Evolutionary conservation across 257 asterid species (phyloP).

Genomic region (Nyctanthes arbortristis): DNA sequence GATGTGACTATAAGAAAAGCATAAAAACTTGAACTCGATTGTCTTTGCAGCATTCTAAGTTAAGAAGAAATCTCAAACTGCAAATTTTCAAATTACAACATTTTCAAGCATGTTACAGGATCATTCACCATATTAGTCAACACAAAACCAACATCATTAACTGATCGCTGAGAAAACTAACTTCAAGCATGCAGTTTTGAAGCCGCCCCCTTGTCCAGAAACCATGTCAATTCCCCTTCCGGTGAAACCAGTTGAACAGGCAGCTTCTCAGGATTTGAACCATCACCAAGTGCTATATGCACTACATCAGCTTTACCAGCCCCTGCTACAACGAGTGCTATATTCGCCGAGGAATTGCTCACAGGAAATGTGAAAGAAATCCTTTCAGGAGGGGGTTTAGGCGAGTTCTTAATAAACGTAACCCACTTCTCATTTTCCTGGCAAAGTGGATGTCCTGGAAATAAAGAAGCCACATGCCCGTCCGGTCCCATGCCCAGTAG

Average conservation of each 20-base stretch:
- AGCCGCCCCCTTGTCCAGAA: constrained; percentile 87
- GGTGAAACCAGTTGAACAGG: constrained; percentile 85
- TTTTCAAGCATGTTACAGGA: neutral
- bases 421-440: constrained; percentile 81
- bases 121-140: neutral
- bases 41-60: neutral
- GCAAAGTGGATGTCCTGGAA: constrained; percentile 81
- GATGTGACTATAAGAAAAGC: neutral
- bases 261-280: constrained; percentile 46
- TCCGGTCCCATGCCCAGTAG: constrained; percentile 97
- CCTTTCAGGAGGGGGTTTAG: constrained; percentile 92
- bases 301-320: constrained; percentile 70
- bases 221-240: constrained; percentile 79
- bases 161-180: neutral
- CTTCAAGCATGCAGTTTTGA: constrained; percentile 47
- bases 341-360: constrained; percentile 68
- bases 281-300: constrained; percentile 50
- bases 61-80: neutral
- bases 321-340: constrained; percentile 84
- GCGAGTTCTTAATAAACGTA: constrained; percentile 79
- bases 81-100: neutral
- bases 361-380: constrained; percentile 91
- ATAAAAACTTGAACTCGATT: neutral
- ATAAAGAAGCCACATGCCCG: constrained; percentile 91
- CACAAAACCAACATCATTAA: neutral